Conservation (phyloP, 2,329 filamentous ascomycete species). For the Coleophoma cylindrospora region DNA sequence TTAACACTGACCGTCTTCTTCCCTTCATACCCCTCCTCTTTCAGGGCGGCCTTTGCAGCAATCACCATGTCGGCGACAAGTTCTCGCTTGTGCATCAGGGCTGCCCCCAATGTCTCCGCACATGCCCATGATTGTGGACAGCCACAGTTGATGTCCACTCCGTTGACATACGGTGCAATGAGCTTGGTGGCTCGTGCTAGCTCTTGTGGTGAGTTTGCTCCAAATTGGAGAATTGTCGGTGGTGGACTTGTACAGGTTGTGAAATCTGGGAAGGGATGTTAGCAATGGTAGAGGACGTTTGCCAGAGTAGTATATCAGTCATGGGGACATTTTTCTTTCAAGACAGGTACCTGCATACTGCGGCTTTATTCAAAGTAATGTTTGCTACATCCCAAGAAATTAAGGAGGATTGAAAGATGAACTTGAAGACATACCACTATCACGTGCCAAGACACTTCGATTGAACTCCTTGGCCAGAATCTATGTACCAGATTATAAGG, state of each 20-base stretch:
- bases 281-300: conserved; percentile 1
- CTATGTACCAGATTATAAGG: conserved; percentile 9
- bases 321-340: no score
- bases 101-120: conserved; percentile 61
- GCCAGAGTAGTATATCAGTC: no score
- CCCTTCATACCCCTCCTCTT: conserved; percentile 45
- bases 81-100: conserved; percentile 61
- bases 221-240: conserved; percentile 64
- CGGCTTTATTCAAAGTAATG: no score
- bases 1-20: conserved; percentile 59
- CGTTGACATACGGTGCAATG: conserved; percentile 55
- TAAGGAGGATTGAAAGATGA: conserved; percentile 7
- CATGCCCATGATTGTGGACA: conserved; percentile 72
- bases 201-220: conserved; percentile 55
- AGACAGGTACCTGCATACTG: no score
- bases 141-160: conserved; percentile 68
- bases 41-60: conserved; percentile 47
- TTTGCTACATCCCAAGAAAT: no score
- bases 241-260: conserved; percentile 51
- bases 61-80: conserved; percentile 62
- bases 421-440: conserved; percentile 41
- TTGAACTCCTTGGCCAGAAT: conserved; percentile 66
- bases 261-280: conserved; percentile 41
- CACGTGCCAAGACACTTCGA: conserved; percentile 51
- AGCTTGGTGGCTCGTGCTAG: conserved; percentile 58